Evolutionary conservation across 345 rosid genomes (phyloP), one percentile per base, ranked within the genome.

Genomic region (Triadica sebifera): DNA sequence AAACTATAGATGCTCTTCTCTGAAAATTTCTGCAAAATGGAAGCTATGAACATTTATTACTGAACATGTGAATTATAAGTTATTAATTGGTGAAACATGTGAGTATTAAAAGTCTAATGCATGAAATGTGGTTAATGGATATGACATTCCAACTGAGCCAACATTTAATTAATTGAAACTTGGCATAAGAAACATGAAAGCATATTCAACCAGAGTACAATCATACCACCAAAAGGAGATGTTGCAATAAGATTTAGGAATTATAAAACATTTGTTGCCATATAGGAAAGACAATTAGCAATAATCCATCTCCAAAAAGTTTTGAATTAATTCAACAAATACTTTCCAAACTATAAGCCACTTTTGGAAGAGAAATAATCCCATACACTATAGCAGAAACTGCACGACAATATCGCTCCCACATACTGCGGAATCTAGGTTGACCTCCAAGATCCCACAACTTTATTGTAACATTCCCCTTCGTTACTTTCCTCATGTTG

Each of bases 351-450:
- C 11, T 41, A 5, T 6, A n/a, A 72, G 69, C n/a, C 3, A 56
- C 41, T 62, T 60, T 51, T 65, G 64, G 45, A 4, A 19, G 12
- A 60, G 39, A 74, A 67, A 22, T 25, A 73, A 79, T 62, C 69
- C 77, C 73, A 58, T 89, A 93, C 98, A 90, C 96, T 65, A 93
- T 90, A 12, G 98, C 94, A 67, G 96, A 90, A 79, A 90, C 96
- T 38, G 96, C 87, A 78, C 96, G 98, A 45, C 96, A 93, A 60
- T 93, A 93, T 37, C 98, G 85, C 83, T 93, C 96, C 98, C 96
- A 93, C 98, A 93, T 93, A 69, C 98, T 90, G 81, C 98, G 96
- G 78, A 93, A 90, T 82, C 98, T 87, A 64, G 98, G 98, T 75
- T 73, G 81, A 69, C 98, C 98, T 73, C 95, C 95, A 81, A 87